A percentile compares a stretch with the other conserved stretches of the same genome.
phyloP scores from a whole-genome alignment of 176 grass and related monocot species.

The Triticum timopheevii region DNA sequence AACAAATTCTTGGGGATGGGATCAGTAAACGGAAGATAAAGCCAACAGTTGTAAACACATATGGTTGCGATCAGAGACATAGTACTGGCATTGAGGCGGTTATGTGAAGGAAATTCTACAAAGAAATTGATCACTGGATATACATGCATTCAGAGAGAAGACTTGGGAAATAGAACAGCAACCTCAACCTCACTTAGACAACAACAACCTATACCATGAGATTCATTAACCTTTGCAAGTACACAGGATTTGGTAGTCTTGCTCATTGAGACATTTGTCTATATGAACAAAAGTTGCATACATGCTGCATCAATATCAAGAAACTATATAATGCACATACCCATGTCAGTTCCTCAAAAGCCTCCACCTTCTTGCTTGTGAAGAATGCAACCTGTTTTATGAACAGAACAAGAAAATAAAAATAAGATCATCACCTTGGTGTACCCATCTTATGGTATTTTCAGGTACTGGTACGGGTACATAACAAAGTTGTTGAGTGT shows the following conservation, averaged over 20 bases:
- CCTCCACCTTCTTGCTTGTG: constrained; percentile 72
- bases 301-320: background rate
- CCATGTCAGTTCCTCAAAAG: constrained; percentile 90
- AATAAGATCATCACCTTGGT: constrained; percentile 10
- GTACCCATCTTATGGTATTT: constrained; percentile 1
- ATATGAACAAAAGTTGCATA: background rate
- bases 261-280: background rate
- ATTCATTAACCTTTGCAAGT: background rate
- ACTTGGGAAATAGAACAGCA: background rate
- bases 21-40: background rate
- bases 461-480: background rate
- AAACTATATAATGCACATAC: constrained; percentile 40
- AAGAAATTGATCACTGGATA: background rate
- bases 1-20: background rate
- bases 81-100: background rate
- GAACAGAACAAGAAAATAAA: constrained; percentile 13
- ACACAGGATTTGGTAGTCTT: background rate
- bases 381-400: constrained; percentile 70
- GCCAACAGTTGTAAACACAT: background rate
- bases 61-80: background rate
- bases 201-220: background rate
- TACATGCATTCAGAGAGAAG: background rate
- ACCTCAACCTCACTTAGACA: background rate
- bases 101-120: background rate
- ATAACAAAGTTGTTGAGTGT: background rate